phyloP scores from a whole-genome alignment of 2,329 filamentous ascomycete species.

The Shiraia sp. region DNA sequence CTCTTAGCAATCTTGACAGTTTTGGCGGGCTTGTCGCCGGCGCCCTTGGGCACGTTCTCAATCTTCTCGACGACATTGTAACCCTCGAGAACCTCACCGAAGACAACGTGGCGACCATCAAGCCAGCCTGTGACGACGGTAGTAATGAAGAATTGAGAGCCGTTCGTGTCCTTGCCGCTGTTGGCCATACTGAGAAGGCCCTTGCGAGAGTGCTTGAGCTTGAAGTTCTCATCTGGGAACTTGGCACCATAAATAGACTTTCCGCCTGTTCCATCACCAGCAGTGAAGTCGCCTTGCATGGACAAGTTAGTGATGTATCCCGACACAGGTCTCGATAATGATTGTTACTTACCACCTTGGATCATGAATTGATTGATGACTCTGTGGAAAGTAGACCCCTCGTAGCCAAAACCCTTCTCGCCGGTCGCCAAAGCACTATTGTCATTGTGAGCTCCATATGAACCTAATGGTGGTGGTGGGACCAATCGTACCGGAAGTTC shows the following conservation, averaged over 20 bases:
- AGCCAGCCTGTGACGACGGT: conserved; percentile 81
- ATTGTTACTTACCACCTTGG: conserved; percentile 64
- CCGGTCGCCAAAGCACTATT: conserved; percentile 78
- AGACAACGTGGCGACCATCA: conserved; percentile 83
- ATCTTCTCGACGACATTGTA: conserved; percentile 80
- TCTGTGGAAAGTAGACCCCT: conserved; percentile 83
- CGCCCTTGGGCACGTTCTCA: conserved; percentile 68
- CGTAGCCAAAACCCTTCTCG: conserved; percentile 84
- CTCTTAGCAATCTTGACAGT: conserved; percentile 79
- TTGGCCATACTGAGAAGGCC: conserved; percentile 74
- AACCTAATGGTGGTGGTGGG: neutral
- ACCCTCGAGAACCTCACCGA: conserved; percentile 86
- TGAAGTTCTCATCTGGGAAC: conserved; percentile 92
- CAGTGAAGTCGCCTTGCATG: conserved; percentile 70
- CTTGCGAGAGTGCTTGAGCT: conserved; percentile 87
- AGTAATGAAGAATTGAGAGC: conserved; percentile 90
- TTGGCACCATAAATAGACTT: conserved; percentile 87
- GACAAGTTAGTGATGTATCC: neutral
- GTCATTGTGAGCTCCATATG: conserved; percentile 12
- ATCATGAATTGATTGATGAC: conserved; percentile 93
- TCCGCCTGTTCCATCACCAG: conserved; percentile 78
- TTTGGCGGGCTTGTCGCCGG: conserved; percentile 70
- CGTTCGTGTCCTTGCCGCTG: conserved; percentile 71
- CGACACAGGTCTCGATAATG: neutral
- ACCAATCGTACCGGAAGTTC: conserved; percentile 59